These are phyloP conservation scores for Claviceps sp. DNA, from an alignment of 2,329 filamentous ascomycete species.

Conservation along the genomic window DNA sequence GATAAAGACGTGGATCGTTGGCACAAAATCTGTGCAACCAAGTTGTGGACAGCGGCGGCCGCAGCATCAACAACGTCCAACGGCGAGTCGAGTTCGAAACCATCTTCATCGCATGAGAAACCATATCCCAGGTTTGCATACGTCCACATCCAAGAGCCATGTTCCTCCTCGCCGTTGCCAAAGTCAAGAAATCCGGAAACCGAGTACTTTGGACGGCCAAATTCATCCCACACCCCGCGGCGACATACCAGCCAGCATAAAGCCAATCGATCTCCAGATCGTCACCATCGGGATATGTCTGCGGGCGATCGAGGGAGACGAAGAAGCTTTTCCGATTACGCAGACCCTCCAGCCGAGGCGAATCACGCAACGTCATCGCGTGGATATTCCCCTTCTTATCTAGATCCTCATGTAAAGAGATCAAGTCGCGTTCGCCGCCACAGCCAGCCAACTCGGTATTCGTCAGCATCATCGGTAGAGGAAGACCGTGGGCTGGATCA, in stretches of 20 bases:
- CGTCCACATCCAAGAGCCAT: slow-evolving; percentile 18
- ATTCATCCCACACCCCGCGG: slow-evolving; percentile 28
- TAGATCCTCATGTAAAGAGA: slow-evolving; percentile 21
- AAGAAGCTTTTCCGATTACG: slow-evolving; percentile 39
- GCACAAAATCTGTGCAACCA: slow-evolving; percentile 66
- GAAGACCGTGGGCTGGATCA: slow-evolving; percentile 20
- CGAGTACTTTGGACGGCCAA: slow-evolving; percentile 20
- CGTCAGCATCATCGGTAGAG: slow-evolving; percentile 29
- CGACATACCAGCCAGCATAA: slow-evolving; percentile 19
- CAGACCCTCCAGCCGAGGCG: slow-evolving; percentile 22
- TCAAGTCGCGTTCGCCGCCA: slow-evolving; percentile 27
- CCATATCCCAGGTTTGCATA: slow-evolving; percentile 25
- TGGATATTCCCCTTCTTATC: slow-evolving; percentile 17
- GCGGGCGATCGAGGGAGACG: slow-evolving; percentile 29
- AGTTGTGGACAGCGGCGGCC: slow-evolving; percentile 54
- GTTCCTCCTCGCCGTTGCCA: slow-evolving; percentile 15
- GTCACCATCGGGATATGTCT: slow-evolving; percentile 22
- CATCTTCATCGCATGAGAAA: slow-evolving; percentile 16
- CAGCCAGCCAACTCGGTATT: slow-evolving; percentile 33
- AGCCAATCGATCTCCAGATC: slow-evolving; percentile 21
- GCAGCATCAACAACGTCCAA: slow-evolving; percentile 18
- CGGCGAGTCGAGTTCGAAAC: slow-evolving; percentile 6
- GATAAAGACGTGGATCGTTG: slow-evolving; percentile 74
- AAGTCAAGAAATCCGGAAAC: slow-evolving; percentile 18
- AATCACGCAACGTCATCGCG: slow-evolving; percentile 12